These are phyloP conservation scores for Eremomyces bilateralis DNA, from an alignment of 495 filamentous ascomycete species.

Conservation along the genomic window DNA sequence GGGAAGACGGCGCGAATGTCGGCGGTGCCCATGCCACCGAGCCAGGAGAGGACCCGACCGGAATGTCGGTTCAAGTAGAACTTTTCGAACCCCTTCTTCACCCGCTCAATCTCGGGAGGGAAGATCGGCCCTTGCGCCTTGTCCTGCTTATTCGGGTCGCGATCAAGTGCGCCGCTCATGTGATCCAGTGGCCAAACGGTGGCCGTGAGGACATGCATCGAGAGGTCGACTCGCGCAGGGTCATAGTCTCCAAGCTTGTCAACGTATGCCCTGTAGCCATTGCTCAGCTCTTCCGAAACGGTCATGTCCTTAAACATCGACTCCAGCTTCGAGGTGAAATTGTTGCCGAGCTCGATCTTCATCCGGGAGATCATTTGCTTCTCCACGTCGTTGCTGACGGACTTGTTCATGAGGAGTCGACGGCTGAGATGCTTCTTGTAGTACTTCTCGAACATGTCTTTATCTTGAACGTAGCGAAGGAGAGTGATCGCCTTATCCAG, in stretches of 20 bases:
- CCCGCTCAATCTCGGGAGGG: constrained; percentile 48
- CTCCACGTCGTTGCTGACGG: constrained; percentile 73
- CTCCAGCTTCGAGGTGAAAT: constrained; percentile 81
- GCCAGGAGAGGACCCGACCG: constrained; percentile 76
- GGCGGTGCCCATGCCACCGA: constrained; percentile 57
- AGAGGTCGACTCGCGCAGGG: constrained; percentile 48
- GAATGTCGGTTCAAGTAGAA: constrained; percentile 78
- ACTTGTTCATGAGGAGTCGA: constrained; percentile 65
- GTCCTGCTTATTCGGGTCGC: constrained; percentile 22
- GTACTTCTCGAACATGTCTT: constrained; percentile 91
- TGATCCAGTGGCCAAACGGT: constrained; percentile 87
- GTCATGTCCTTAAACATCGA: constrained; percentile 98
- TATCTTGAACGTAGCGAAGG: constrained; percentile 68
- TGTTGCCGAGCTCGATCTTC: constrained; percentile 86
- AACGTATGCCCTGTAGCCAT: constrained; percentile 50
- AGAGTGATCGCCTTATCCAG: constrained; percentile 80
- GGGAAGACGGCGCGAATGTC: constrained; percentile 68
- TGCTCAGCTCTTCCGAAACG: constrained; percentile 64
- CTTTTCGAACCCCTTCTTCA: constrained; percentile 72
- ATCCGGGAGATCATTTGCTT: constrained; percentile 90
- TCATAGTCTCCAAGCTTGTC: constrained; percentile 39
- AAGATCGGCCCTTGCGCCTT: constrained; percentile 35
- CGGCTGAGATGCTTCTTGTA: constrained; percentile 94
- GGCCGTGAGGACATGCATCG: constrained; percentile 66
- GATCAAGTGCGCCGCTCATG: constrained; percentile 33